Conservation (phyloP, 371 early-diverging fungal species). For the Apophysomyces trapeziformis region DNA sequence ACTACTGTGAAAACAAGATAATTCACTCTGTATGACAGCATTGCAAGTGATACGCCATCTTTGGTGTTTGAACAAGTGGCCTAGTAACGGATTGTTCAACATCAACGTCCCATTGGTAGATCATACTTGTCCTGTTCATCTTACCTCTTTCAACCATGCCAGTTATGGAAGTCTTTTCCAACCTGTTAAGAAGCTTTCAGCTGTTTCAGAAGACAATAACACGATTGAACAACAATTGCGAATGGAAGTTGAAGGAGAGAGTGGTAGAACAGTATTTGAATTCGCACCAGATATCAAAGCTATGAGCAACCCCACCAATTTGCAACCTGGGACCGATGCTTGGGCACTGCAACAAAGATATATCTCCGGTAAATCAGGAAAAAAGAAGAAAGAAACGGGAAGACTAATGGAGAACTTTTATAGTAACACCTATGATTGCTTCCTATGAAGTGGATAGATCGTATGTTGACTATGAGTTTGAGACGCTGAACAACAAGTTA, state of each 20-base stretch:
- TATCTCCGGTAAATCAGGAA: conserved; percentile 39
- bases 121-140: conserved; percentile 35
- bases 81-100: conserved; percentile 39
- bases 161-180: conserved; percentile 39
- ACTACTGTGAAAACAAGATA: not conserved
- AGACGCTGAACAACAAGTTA: conserved; percentile 20
- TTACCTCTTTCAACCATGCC: conserved; percentile 38
- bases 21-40: conserved; percentile 18
- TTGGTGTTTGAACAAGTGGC: conserved; percentile 38
- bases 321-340: conserved; percentile 42
- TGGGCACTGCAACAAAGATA: conserved; percentile 43
- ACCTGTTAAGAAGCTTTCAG: conserved; percentile 4
- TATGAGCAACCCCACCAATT: conserved; percentile 21
- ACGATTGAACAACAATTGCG: conserved; percentile 26
- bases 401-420: not conserved
- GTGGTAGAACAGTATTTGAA: conserved; percentile 19
- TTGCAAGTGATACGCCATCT: conserved; percentile 38
- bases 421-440: conserved; percentile 47
- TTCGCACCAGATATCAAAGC: conserved; percentile 41
- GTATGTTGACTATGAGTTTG: conserved; percentile 28
- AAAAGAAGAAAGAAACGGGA: not conserved
- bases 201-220: not conserved
- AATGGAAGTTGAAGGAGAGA: conserved; percentile 22
- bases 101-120: conserved; percentile 47
- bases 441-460: conserved; percentile 25